phyloP scores from a whole-genome alignment of 805 yeast genomes.

The Candida michaelii region DNA sequence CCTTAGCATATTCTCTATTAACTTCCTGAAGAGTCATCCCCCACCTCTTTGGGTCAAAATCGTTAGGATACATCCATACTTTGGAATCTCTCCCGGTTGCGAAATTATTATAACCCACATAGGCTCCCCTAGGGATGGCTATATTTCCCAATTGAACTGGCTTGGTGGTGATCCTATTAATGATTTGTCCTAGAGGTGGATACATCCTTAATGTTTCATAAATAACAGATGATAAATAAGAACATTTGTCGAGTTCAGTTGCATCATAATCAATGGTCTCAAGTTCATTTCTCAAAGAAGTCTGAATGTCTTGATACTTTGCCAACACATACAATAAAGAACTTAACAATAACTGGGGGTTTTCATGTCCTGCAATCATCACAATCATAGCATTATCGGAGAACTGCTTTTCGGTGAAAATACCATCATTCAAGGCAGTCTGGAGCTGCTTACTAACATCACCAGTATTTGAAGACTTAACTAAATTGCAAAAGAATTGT shows the following conservation, averaged over 20 bases:
- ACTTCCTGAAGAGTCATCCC: conserved; percentile 42
- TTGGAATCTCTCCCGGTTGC: conserved; percentile 47
- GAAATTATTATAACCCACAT: conserved; percentile 56
- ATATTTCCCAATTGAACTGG: conserved; percentile 43
- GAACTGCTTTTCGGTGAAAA: conserved; percentile 46
- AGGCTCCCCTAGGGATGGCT: conserved; percentile 47
- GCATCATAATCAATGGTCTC: not conserved
- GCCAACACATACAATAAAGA: conserved; percentile 48
- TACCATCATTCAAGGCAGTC: conserved; percentile 35
- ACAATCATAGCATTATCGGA: conserved; percentile 55
- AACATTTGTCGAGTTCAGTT: conserved; percentile 11
- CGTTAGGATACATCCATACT: conserved; percentile 46
- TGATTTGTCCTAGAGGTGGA: conserved; percentile 59
- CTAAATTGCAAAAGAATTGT: conserved; percentile 29
- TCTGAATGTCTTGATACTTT: conserved; percentile 38
- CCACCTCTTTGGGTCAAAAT: conserved; percentile 53
- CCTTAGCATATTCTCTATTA: conserved; percentile 35
- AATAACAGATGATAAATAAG: conserved; percentile 34
- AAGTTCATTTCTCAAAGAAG: conserved; percentile 23
- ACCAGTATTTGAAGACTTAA: conserved; percentile 28
- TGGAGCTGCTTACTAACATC: conserved; percentile 44
- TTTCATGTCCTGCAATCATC: conserved; percentile 64
- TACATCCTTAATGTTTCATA: conserved; percentile 50
- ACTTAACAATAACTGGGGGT: conserved; percentile 53
- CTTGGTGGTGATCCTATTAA: conserved; percentile 47